These are phyloP conservation scores for Phytophthora sp. DNA, from an alignment of 352 stramenopile species.

Conservation along the genomic window DNA sequence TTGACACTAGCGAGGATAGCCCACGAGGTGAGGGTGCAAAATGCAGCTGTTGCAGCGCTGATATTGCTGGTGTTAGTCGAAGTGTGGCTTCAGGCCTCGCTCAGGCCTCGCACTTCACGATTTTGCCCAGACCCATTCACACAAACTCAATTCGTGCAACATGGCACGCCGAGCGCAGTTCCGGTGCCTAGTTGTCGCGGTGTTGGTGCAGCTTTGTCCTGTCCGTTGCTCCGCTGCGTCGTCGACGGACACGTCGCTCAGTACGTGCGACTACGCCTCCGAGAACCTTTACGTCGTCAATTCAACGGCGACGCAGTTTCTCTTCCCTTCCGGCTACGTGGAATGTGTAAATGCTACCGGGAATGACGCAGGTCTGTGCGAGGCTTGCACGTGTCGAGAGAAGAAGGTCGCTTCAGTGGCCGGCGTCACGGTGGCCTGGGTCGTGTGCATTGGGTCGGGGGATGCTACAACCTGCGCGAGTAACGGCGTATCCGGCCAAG, in stretches of 20 bases:
- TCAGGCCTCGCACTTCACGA: constrained; percentile 13
- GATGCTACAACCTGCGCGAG: constrained; percentile 21
- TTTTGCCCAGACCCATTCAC: constrained; percentile 6
- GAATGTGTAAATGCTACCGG: constrained; percentile 29
- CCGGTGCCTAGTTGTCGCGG: constrained; percentile 2
- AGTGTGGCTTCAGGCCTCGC: background rate
- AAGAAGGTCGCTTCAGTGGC: constrained; percentile 26
- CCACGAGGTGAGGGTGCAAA: constrained; percentile 30
- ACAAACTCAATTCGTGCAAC: constrained; percentile 5
- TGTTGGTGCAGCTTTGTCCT: constrained; percentile 12
- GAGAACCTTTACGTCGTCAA: constrained; percentile 47
- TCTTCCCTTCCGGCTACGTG: constrained; percentile 41
- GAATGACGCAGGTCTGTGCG: constrained; percentile 15
- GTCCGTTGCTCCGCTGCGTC: constrained; percentile 6
- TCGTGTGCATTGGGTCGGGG: constrained; percentile 32
- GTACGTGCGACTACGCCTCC: constrained; percentile 21
- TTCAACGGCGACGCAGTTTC: constrained; percentile 9
- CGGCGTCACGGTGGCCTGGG: constrained; percentile 27
- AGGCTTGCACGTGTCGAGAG: constrained; percentile 45
- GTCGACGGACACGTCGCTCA: constrained; percentile 15
- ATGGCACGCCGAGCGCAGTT: constrained; percentile 11
- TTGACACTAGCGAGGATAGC: constrained; percentile 2
- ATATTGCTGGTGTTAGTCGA: constrained; percentile 3
- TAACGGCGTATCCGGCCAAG: background rate
- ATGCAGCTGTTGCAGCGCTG: constrained; percentile 19